Conservation (phyloP, 192 early-diverging fungal genomes). For the Backusella parvicylindrica region DNA sequence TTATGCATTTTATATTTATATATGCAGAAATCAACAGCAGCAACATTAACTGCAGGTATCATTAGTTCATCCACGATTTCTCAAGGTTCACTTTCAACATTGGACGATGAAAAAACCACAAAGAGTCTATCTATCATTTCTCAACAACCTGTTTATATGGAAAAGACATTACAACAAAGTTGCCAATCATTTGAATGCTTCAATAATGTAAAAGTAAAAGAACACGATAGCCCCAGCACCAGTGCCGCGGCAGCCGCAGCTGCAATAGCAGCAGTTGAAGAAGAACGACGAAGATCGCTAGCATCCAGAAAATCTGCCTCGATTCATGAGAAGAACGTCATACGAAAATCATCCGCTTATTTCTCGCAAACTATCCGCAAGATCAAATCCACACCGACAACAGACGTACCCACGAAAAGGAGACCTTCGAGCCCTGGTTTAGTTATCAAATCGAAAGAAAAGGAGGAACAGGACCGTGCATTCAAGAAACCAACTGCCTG, state of each 20-base stretch:
- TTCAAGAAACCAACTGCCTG: neutral
- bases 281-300: neutral
- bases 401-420: neutral
- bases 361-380: neutral
- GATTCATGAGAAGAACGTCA: neutral
- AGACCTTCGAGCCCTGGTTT: neutral
- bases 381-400: neutral
- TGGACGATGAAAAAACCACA: neutral
- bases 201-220: neutral
- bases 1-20: neutral
- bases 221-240: neutral
- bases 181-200: neutral
- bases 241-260: neutral
- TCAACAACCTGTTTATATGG: neutral
- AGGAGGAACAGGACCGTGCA: neutral
- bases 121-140: neutral
- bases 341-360: neutral
- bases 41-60: neutral
- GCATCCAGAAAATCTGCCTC: neutral
- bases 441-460: neutral
- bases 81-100: neutral
- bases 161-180: neutral
- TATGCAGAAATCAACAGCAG: neutral
- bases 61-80: neutral
- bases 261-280: neutral